Evolutionary conservation across 2,329 filamentous ascomycete species (phyloP).

Genomic region (Aspergillus quadrilineatus): DNA sequence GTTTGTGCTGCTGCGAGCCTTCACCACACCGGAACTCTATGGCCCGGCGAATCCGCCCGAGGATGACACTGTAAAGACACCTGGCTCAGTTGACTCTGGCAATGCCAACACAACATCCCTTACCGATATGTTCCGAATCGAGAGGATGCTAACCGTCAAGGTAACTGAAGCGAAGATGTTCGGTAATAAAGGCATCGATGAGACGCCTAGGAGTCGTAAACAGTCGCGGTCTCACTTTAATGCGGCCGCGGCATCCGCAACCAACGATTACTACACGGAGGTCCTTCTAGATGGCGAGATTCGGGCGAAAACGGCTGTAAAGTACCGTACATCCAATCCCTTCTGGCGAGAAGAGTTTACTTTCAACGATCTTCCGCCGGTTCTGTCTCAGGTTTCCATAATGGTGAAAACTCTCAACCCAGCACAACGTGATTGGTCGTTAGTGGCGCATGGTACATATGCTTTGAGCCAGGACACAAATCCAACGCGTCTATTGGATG

Average conservation of each 20-base stretch:
- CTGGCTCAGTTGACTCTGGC: constrained; percentile 27
- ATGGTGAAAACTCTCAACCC: constrained; percentile 49
- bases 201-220: constrained; percentile 34
- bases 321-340: constrained; percentile 45
- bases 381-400: constrained; percentile 48
- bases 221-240: constrained; percentile 32
- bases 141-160: constrained; percentile 59
- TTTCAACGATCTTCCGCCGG: constrained; percentile 48
- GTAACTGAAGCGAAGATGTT: constrained; percentile 63
- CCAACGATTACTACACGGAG: constrained; percentile 50
- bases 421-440: constrained; percentile 51
- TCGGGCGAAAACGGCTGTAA: constrained; percentile 50
- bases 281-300: constrained; percentile 50
- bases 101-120: constrained; percentile 36
- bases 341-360: constrained; percentile 53
- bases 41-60: constrained; percentile 53
- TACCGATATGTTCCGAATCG: constrained; percentile 65
- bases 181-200: constrained; percentile 33
- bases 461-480: constrained; percentile 42
- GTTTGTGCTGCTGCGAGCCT: constrained; percentile 88
- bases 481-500: constrained; percentile 42
- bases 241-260: constrained; percentile 26
- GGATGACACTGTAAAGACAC: constrained; percentile 45
- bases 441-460: constrained; percentile 47
- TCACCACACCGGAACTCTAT: constrained; percentile 89